Evolutionary conservation across 2,329 filamentous ascomycete genomes (phyloP).

Genomic region (Aspergillus sp.): DNA sequence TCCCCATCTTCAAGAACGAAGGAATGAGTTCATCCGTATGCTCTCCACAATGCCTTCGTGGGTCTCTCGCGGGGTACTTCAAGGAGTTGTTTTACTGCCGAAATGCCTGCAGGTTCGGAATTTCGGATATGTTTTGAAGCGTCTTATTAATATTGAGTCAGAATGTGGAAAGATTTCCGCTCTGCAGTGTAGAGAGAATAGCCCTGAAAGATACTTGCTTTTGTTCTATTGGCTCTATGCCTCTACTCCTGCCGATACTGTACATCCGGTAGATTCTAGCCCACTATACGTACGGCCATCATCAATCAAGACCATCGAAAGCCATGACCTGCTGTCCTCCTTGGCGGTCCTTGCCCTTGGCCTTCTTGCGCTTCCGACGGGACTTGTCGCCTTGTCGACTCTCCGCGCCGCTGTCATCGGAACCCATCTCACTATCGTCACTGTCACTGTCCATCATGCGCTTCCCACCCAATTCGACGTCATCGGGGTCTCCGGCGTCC

Average conservation of each 20-base stretch:
- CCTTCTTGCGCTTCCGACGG: conserved; percentile 42
- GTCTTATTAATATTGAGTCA: background rate
- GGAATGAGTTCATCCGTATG: background rate
- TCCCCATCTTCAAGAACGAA: conserved; percentile 13
- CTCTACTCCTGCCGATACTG: background rate
- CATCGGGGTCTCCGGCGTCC: conserved; percentile 44
- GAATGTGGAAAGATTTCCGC: background rate
- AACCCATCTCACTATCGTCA: conserved; percentile 29
- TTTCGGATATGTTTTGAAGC: background rate
- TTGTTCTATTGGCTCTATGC: background rate
- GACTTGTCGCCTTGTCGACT: conserved; percentile 30
- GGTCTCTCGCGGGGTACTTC: background rate
- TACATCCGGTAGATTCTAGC: too few relatives aligned
- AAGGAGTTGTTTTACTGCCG: background rate
- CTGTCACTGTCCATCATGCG: conserved; percentile 37
- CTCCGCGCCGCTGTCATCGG: conserved; percentile 43
- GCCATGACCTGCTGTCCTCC: conserved; percentile 35
- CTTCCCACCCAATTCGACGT: conserved; percentile 27
- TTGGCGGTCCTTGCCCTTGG: conserved; percentile 36
- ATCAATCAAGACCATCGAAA: conserved; percentile 37
- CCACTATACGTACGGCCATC: conserved; percentile 11
- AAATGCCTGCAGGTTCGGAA: conserved; percentile 3
- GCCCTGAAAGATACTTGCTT: background rate
- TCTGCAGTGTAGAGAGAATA: background rate
- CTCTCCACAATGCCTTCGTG: conserved; percentile 14